Conservation (phyloP, 192 early-diverging fungal species). For the Paraglomus occultum region DNA sequence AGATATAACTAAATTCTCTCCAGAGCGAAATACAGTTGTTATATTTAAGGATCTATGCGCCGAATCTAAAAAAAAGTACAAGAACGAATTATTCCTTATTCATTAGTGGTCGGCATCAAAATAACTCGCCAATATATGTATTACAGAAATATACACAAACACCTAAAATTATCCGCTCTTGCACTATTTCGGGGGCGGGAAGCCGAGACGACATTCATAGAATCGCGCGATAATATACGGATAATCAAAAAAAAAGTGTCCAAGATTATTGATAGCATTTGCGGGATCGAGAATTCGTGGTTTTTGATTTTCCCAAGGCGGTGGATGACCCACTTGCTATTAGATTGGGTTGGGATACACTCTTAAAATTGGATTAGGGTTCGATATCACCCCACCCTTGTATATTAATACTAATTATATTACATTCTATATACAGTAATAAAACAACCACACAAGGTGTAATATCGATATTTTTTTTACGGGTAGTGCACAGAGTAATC, state of each 20-base stretch:
- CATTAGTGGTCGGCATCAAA: slow-evolving; percentile 16
- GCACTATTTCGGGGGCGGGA: background rate
- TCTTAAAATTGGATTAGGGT: too few relatives aligned
- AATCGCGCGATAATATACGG: slow-evolving; percentile 2
- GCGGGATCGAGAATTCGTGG: background rate
- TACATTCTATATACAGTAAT: too few relatives aligned
- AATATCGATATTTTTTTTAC: too few relatives aligned
- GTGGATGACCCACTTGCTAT: background rate
- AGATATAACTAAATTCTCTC: slow-evolving; percentile 1
- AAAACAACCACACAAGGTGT: too few relatives aligned
- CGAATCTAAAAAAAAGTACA: background rate
- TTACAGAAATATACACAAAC: slow-evolving; percentile 20
- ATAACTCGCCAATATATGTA: slow-evolving; percentile 10
- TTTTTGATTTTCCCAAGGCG: background rate
- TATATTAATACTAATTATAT: too few relatives aligned
- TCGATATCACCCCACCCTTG: too few relatives aligned
- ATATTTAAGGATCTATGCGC: slow-evolving; percentile 2
- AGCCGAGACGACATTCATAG: background rate
- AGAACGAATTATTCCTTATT: slow-evolving; percentile 20
- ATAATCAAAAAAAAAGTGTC: background rate
- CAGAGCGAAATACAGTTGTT: slow-evolving; percentile 14
- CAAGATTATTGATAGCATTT: slow-evolving; percentile 18
- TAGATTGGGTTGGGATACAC: slow-evolving; percentile 15
- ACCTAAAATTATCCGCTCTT: slow-evolving; percentile 4
- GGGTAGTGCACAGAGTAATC: too few relatives aligned